These are phyloP conservation scores for Fusarium fracticaudum DNA, from an alignment of 2,329 filamentous ascomycete genomes.

Conservation along the genomic window DNA sequence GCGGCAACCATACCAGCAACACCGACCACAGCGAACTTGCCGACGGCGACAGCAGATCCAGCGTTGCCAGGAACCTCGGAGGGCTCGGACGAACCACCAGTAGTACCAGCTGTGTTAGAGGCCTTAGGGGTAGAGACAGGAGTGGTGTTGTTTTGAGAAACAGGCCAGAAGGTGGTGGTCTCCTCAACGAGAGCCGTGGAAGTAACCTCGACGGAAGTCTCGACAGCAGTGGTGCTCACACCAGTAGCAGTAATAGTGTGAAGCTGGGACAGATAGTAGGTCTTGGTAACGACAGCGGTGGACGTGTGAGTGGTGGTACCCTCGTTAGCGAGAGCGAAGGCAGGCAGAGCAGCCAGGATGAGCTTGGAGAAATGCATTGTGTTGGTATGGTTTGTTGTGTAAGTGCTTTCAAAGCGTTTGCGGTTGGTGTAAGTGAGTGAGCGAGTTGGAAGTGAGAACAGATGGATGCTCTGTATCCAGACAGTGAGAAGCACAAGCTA, in stretches of 20 bases:
- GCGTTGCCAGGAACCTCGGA: conserved; percentile 53
- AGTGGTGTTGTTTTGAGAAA: conserved; percentile 45
- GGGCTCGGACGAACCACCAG: conserved; percentile 43
- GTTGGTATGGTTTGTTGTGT: conserved; percentile 32
- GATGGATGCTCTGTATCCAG: conserved; percentile 45
- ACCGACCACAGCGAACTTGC: conserved; percentile 59
- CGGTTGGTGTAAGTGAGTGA: conserved; percentile 32
- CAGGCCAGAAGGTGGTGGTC: conserved; percentile 29
- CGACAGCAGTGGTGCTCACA: conserved; percentile 46
- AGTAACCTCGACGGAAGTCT: conserved; percentile 25
- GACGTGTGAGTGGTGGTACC: conserved; percentile 58
- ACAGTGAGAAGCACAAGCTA: conserved; percentile 23
- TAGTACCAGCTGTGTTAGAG: conserved; percentile 29
- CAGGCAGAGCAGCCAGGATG: conserved; percentile 61
- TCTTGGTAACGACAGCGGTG: conserved; percentile 62
- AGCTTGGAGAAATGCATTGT: conserved; percentile 55
- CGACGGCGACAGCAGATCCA: conserved; percentile 55
- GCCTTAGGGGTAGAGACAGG: conserved; percentile 35
- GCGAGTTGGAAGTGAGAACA: conserved; percentile 20
- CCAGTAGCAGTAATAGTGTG: conserved; percentile 50
- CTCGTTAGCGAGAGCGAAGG: conserved; percentile 58
- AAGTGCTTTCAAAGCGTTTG: conserved; percentile 38
- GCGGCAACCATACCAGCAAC: conserved; percentile 60
- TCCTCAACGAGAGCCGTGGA: conserved; percentile 22
- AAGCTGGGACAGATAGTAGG: conserved; percentile 60